Evolutionary conservation across 352 stramenopile genomes (phyloP), one percentile per base, ranked within the genome.

Genomic region (Phytopythium cucurbitacearum): DNA sequence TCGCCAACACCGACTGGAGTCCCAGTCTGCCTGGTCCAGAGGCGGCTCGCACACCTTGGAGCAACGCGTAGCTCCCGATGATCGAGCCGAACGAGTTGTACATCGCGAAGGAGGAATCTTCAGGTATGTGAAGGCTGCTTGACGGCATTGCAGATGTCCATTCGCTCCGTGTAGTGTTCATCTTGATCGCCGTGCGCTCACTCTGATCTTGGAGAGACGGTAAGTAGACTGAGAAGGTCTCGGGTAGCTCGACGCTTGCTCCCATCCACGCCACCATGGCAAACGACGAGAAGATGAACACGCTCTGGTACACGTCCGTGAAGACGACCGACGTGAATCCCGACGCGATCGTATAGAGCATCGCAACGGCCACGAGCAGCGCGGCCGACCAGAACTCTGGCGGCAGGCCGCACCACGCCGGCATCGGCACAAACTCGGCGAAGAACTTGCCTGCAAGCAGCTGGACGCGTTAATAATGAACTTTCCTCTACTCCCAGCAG

Each of bases 251-350:
- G 10, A 82, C 59, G 48, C 69, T 65, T 13, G 87, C 65, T 5
- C 79, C 79, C 69, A 87, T 78, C 6, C 65, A 50, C 2, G 62
- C 73, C 15, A 92, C 77, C 43, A 87, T 74, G 12, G 74, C 44
- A 48, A 91, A 91, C 2, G 81, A 89, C 33, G 69, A 66, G 60
- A 89, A 89, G 59, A 91, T 89, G 53, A 91, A 91, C n/a, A 88
- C 28, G 36, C 77, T 89, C 61, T 91, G 81, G 57, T 91, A 91
- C 36, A 91, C 78, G 34, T 91, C 81, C 15, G 81, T 91, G 72
- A 85, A 89, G 46, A 91, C 81, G 36, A 89, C 76, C 1, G 81
- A 82, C 39, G 79, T 83, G 61, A 77, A 91, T 0, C 81, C 81
- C 2, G 81, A 73, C 6, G 75, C 75, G 53, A 91, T 64, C 1